Base-by-base conservation (phyloP, 2,329 filamentous ascomycete species). In the Trichoderma sp. region DNA sequence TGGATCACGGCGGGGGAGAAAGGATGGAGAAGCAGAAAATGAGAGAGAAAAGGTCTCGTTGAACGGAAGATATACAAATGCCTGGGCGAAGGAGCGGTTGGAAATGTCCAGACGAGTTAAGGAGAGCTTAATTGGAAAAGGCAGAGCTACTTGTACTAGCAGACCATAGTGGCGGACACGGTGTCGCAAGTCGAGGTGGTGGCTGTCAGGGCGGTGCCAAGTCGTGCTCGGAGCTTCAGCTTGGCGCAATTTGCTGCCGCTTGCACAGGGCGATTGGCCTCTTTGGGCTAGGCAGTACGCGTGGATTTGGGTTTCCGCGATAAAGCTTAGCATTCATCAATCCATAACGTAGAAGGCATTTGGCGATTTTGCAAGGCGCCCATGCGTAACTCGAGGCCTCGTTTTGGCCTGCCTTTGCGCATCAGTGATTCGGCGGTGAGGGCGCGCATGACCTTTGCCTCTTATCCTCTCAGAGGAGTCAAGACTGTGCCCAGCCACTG, bases 31-130 rank as follows among this genome's bases (percentile, higher is more conserved):
- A 61, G 30, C 37, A 39, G 51, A 49, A 39, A 24, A 4, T 16
- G 30, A 11, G 30, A 37, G 30, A 26, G 3, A 64, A 46, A 32
- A 16, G 21, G 30, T 24, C n/a, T n/a, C 34, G 66, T 65, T n/a
- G 18, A 46, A 37, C n/a, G 28, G 39, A 63, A 59, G 55, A 66
- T n/a, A n/a, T 34, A 34, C 32, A 34, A 59, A 69, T 52, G 32
- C 39, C 14, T 37, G 21, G 63, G 73, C 30, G 46, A 74, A 77
- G 73, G 75, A 77, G 73, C 54, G 76, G 75, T 76, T 73, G 63
- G 68, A 67, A 55, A 70, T 46, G 58, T 46, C 56, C 24, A 51
- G 37, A 46, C 8, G 37, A 55, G 64, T 72, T 63, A 51, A 66
- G 68, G 70, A 74, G 68, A 67, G 59, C 49, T 55, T 59, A 34